Percentiles rank a stretch among this genome's conserved stretches.
phyloP scores from a whole-genome alignment of 116 monocot genomes.

The Trichopus zeylanicus region DNA sequence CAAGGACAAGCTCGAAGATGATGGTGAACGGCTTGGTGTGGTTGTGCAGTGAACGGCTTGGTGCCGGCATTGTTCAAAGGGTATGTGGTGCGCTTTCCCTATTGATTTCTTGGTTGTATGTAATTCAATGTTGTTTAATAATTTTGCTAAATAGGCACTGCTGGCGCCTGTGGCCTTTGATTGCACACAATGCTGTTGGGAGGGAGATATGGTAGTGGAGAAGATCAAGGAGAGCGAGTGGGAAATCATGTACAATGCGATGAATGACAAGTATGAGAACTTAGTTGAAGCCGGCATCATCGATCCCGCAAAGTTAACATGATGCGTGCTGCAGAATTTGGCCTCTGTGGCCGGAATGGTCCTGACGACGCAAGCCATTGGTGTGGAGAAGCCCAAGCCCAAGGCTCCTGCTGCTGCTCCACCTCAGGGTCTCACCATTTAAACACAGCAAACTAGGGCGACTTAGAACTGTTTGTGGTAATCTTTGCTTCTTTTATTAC shows the following conservation, averaged over 20 bases:
- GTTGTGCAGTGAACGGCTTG: slow-evolving; percentile 56
- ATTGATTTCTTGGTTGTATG: no score
- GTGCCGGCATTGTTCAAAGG: slow-evolving; percentile 70
- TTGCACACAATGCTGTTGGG: slow-evolving; percentile 29
- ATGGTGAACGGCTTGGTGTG: slow-evolving; percentile 58
- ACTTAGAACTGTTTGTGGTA: not conserved
- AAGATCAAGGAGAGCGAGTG: slow-evolving; percentile 31
- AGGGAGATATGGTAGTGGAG: slow-evolving; percentile 39
- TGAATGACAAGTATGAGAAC: slow-evolving; percentile 34
- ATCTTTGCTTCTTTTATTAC: no score
- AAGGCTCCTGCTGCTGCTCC: slow-evolving; percentile 18
- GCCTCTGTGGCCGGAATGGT: slow-evolving; percentile 42
- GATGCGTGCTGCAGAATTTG: slow-evolving; percentile 36
- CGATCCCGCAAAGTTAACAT: slow-evolving; percentile 34
- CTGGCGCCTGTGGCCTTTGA: slow-evolving; percentile 24
- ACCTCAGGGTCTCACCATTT: slow-evolving; percentile 12
- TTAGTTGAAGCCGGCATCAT: slow-evolving; percentile 27
- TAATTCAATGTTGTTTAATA: no score
- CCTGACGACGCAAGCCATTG: slow-evolving; percentile 36
- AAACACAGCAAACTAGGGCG: no score
- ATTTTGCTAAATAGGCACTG: slow-evolving; percentile 9
- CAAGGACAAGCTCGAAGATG: slow-evolving; percentile 51
- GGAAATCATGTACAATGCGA: slow-evolving; percentile 38
- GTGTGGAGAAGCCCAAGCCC: slow-evolving; percentile 35
- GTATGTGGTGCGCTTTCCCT: no score